phyloP scores from a whole-genome alignment of 2,329 filamentous ascomycete species.

The Monosporascus cannonballus region DNA sequence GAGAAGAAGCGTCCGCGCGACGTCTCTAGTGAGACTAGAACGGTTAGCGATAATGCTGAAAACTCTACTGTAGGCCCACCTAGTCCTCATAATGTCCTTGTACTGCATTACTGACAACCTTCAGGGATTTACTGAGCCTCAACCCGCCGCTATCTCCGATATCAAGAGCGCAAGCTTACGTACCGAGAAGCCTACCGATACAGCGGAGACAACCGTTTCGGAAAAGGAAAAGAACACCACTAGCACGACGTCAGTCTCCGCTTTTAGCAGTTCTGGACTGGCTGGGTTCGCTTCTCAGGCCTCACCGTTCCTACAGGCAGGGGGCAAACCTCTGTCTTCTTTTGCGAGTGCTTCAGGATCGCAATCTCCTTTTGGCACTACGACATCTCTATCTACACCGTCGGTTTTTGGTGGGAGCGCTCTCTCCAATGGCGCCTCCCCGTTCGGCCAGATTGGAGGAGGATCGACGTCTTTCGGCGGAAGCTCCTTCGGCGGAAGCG shows the following conservation, averaged over 20 bases:
- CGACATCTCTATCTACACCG: conserved; percentile 34
- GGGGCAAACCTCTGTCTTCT: conserved; percentile 21
- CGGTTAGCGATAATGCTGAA: conserved; percentile 15
- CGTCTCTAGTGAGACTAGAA: conserved; percentile 32
- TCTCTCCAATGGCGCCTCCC: conserved; percentile 20
- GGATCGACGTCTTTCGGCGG: conserved; percentile 26
- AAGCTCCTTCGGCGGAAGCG: conserved; percentile 43
- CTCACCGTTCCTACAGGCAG: conserved; percentile 28
- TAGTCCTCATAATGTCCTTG: not conserved
- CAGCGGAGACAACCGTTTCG: conserved; percentile 11
- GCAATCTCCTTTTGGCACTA: conserved; percentile 28
- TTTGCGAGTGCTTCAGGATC: conserved; percentile 45
- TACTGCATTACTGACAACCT: conserved; percentile 2
- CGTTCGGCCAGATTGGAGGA: conserved; percentile 22
- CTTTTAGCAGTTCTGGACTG: conserved; percentile 54
- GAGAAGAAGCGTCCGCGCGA: conserved; percentile 62
- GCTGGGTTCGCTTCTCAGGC: conserved; percentile 62
- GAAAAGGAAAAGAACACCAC: conserved; percentile 23
- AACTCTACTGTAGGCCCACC: conserved; percentile 26
- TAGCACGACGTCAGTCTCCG: conserved; percentile 45
- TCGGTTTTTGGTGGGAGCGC: conserved; percentile 43
- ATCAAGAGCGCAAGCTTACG: conserved; percentile 6
- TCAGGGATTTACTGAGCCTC: conserved; percentile 10
- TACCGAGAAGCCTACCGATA: conserved; percentile 6
- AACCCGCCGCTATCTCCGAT: conserved; percentile 1